phyloP scores from a whole-genome alignment of 1,284 basidiomycete species.

The Psilocybe mexicana region DNA sequence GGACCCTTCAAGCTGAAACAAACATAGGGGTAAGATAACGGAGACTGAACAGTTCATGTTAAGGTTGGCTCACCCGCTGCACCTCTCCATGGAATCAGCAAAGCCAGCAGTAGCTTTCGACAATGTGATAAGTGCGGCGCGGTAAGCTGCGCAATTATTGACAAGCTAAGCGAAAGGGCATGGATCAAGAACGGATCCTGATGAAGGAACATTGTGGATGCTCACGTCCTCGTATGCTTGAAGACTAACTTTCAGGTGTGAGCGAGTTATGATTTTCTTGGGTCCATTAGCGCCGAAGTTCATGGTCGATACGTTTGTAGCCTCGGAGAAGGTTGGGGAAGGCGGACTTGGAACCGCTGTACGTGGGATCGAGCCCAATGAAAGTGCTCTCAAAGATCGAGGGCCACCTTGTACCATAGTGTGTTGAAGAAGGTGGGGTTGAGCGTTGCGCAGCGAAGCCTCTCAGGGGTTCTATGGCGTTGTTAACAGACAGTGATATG shows the following conservation, averaged over 20 bases:
- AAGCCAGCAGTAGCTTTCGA: conserved; percentile 85
- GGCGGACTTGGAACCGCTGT: conserved; percentile 60
- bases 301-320: conserved; percentile 73
- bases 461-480: not conserved
- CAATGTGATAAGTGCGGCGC: conserved; percentile 81
- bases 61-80: conserved; percentile 63
- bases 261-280: conserved; percentile 79
- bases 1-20: conserved; percentile 70
- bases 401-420: conserved; percentile 57
- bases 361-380: conserved; percentile 50
- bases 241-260: conserved; percentile 76
- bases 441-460: conserved; percentile 3
- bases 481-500: not conserved
- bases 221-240: conserved; percentile 80
- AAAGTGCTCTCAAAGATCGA: conserved; percentile 58
- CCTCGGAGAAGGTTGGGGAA: conserved; percentile 82
- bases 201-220: conserved; percentile 10
- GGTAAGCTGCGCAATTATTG: conserved; percentile 79
- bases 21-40: not conserved
- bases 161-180: conserved; percentile 59
- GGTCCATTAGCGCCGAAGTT: conserved; percentile 72
- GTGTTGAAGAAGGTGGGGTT: conserved; percentile 7
- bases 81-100: conserved; percentile 83
- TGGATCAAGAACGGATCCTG: not conserved
- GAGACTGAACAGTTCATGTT: conserved; percentile 2